Evolutionary conservation across 2,329 filamentous ascomycete genomes (phyloP), one percentile per base, ranked within the genome.

Genomic region (Coleophoma crateriformis): DNA sequence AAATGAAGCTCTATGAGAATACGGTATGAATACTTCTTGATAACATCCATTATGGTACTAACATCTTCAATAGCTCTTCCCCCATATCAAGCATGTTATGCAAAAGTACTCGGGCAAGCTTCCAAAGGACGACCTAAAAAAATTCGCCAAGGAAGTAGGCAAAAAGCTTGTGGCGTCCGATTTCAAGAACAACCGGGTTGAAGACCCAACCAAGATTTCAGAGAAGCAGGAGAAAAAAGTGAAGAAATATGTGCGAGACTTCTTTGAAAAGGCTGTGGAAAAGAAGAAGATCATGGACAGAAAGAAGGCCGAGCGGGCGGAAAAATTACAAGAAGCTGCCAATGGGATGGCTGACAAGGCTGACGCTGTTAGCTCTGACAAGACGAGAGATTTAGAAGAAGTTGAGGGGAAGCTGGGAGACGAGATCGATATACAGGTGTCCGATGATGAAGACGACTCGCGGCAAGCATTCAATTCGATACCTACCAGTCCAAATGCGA

Each of bases 1-100:
- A 94, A 69, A 95, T 90, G 80, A 96, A 90, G 72, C 77, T 96
- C 2, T 97, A 96, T 61, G 91, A 96, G 67, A 91, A 91, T 64
- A 95, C 90, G 46, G 90, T 95, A 7, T 47, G n/a, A 4, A 19
- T 11, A 33, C 19, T 27, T 32, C 3, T n/a, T 46, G 14, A 7
- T 15, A 19, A 14, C 7, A 42, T 4, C 43, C n/a, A 4, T 33
- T 39, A 8, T 43, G 22, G 4, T 38, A 13, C 12, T 4, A 3
- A 10, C 12, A 11, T 34, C 33, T 34, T 39, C 48, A 48, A 6
- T 57, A 94, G 90, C 76, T 96, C 7, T 88, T 86, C 63, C 90
- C 90, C 6, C 84, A 90, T 50, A 85, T 97, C 58, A 92, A 90
- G 66, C 79, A 90, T 56, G 85, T 96, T 1, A 81, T 92, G 62